Evolutionary conservation across 805 yeast genomes (phyloP), one percentile per base, ranked within the genome.

Genomic region (Teunomyces cretensis): DNA sequence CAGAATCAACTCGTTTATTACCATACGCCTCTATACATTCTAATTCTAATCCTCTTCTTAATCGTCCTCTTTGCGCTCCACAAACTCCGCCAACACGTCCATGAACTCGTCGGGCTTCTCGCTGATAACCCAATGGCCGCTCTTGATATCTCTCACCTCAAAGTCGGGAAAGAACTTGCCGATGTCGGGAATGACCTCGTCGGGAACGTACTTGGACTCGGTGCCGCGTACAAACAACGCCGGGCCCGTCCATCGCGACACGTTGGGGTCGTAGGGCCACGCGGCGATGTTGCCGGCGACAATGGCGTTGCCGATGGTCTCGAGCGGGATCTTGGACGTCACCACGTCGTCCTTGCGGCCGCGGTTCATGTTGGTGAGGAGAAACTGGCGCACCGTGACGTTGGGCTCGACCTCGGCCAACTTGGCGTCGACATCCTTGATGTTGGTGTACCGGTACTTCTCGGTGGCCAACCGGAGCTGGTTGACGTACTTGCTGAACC

Each of bases 51-150:
- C 30, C 14, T 15, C 37, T n/a, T n/a, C n/a, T n/a, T 35, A 40
- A 3, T 53, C 56, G 41, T 72, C 76, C 49, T 72, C 78, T 42
- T 67, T 62, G 41, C 69, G 60, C 45, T 79, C 81, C 5, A 88
- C 72, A 66, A 82, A 91, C 24, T 84, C 85, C 24, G 72, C 74
- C 12, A 87, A 80, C 6, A 68, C 65, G 2, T 74, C 79, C 17
- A 88, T 70, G 51, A 92, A 89, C 57, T 84, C 95, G 6, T 70
- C 55, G 0, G 98, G 96, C 53, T 85, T 84, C 58, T 92, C 97
- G 33, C 88, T 80, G 52, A 88, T 88, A 12, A 91, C 79, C 96
- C 97, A 92, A 64, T 92, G 99, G 1, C 97, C 97, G 0, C 91
- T 80, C 14, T 88, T 84, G 17, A 94, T 70, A 57, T 86, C 96